Conservation (phyloP, 2,329 filamentous ascomycete species). For the Dothidotthia symphoricarpi region DNA sequence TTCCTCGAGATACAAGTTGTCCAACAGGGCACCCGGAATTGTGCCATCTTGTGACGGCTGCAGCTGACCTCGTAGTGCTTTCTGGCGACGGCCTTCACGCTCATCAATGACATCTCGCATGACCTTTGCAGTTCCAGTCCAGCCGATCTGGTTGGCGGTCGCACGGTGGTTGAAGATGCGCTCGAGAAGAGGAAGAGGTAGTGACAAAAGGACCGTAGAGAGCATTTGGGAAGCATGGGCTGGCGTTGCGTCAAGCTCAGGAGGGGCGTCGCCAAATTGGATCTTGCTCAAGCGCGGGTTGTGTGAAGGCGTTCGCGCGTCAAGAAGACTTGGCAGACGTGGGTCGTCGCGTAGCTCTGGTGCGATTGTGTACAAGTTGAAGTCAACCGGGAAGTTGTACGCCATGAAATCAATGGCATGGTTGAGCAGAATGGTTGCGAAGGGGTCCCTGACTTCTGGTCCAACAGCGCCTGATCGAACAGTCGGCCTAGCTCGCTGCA, state of each 20-base stretch:
- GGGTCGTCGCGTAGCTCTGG: conserved; percentile 50
- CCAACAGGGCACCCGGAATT: conserved; percentile 19
- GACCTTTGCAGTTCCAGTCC: conserved; percentile 40
- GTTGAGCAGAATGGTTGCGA: conserved; percentile 56
- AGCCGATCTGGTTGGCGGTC: conserved; percentile 49
- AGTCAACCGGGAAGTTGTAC: conserved; percentile 59
- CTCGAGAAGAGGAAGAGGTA: conserved; percentile 67
- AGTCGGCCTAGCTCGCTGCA: conserved; percentile 45
- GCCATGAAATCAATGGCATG: conserved; percentile 60
- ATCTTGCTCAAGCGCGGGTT: conserved; percentile 62
- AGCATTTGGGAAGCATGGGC: conserved; percentile 51
- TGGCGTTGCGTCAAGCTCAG: conserved; percentile 43
- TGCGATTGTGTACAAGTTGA: conserved; percentile 56
- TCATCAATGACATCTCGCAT: conserved; percentile 46
- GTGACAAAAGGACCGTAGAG: conserved; percentile 66
- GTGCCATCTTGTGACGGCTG: conserved; percentile 21
- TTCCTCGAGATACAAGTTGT: conserved; percentile 34
- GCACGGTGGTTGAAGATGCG: conserved; percentile 62
- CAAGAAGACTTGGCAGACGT: conserved; percentile 44
- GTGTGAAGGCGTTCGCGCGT: conserved; percentile 40
- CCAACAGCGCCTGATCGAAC: conserved; percentile 11
- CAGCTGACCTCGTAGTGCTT: conserved; percentile 25
- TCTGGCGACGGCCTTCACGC: conserved; percentile 44
- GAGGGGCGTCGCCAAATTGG: conserved; percentile 67
- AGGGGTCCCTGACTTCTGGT: conserved; percentile 52